Evolutionary conservation across 2,329 filamentous ascomycete genomes (phyloP), one percentile per base, ranked within the genome.

Genomic region (Teratosphaeria epicoccoides): DNA sequence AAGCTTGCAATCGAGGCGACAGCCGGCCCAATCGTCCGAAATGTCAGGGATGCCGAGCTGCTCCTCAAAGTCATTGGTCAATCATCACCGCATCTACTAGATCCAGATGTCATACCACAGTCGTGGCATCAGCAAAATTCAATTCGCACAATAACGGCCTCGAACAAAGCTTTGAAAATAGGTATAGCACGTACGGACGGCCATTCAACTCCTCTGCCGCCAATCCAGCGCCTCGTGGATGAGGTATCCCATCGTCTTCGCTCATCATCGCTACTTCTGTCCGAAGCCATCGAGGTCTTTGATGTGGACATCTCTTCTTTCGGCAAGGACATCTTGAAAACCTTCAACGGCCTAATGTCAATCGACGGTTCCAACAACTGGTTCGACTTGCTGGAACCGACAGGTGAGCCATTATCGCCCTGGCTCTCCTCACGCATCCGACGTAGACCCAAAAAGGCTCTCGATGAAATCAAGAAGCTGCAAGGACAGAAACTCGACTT

Each of bases 311-410:
- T 79, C 5, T 74, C 76, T 0, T 60, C 68, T 0, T 68, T 76
- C 3, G 74, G 84, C 49, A 72, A 73, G 3, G 74, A 78, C 59
- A 77, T 76, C 49, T 77, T 83, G 52, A 74, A 71, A 2, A 69
- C 82, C 7, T 76, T 78, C 33, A 80, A 80, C 52, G 73, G 73
- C 14, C 68, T 85, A 49, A 79, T 84, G 66, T 74, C 74, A 23
- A 68, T 80, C 10, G 79, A 84, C 59, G 82, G 81, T 11, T 74
- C 70, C 1, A 73, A 75, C 9, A 61, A 63, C 45, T 79, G 82
- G 71, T 75, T 82, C 50, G 74, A 82, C 60, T 68, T 80, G 5
- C 67, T 84, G 23, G 77, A 80, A 49, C 64, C 69, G 10, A 79
- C 73, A 3, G 69, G 68, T 5, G 82, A 84, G 56, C 77, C 79